Evolutionary conservation across 768 basidiomycete genomes (phyloP), one percentile per base, ranked within the genome.

Genomic region (Crepidotus variabilis): DNA sequence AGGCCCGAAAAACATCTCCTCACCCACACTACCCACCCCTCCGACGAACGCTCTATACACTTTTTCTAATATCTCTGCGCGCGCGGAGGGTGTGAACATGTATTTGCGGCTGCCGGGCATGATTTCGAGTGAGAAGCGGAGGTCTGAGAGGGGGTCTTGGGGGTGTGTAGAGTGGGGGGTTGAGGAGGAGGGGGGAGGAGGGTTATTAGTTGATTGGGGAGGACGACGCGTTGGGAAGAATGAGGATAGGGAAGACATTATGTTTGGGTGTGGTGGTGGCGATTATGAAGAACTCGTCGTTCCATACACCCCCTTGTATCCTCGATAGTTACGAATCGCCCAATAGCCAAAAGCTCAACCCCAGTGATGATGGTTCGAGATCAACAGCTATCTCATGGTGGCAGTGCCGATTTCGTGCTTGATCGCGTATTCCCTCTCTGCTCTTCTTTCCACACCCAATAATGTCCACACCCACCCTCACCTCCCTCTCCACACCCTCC

Each of bases 1-100:
- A 3, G 28, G 28, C 28, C 28, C 28, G 8, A 28, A 28, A 28
- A 28, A 28, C 28, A 28, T 28, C 28, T 28, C 28, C 28, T 28
- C 28, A n/a, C n/a, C n/a, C n/a, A n/a, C n/a, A n/a, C n/a, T n/a
- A n/a, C 28, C 28, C 28, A 28, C 8, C 28, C 28, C n/a, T n/a
- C 90, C 91, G 87, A 90, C 91, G 73, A 94, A 89, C 2, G 90
- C 82, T 57, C 83, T 81, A 65, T 92, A 93, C 1, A 94, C 79
- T 63, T 89, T 90, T 22, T 83, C 79, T n/a, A 93, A 78, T 23
- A 92, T 88, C 68, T 92, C 88, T 51, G 87, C 84, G 49, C 92
- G 84, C 7, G 87, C 87, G 13, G 85, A 77, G 24, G 84, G 80
- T 0, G 86, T 86, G 67, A 91, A 92, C 2, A 81, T 78, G 67